Percentiles rank a stretch among this genome's conserved stretches.
Conservation (phyloP, 495 filamentous ascomycete genomes). For the Aspergillus coremiiformis region DNA sequence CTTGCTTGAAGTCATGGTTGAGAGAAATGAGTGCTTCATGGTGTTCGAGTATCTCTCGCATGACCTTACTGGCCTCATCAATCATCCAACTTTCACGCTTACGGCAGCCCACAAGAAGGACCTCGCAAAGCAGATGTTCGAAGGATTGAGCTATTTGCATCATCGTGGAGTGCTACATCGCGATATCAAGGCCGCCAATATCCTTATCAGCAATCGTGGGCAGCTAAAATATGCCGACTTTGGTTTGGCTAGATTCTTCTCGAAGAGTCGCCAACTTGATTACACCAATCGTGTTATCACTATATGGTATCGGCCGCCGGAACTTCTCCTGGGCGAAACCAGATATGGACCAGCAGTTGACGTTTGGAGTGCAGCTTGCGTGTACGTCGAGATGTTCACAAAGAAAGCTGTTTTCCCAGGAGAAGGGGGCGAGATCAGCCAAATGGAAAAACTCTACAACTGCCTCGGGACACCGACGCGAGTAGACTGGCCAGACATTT, state of each 20-base stretch:
- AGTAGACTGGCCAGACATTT: constrained; percentile 76
- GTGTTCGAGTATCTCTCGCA: constrained; percentile 98
- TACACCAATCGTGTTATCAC: constrained; percentile 99
- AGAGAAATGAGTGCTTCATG: constrained; percentile 98
- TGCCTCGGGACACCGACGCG: constrained; percentile 84
- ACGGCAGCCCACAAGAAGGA: constrained; percentile 87
- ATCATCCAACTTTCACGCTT: constrained; percentile 88
- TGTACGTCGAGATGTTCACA: constrained; percentile 95
- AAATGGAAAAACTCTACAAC: constrained; percentile 91
- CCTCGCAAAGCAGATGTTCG: constrained; percentile 86
- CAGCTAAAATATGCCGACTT: constrained; percentile 94
- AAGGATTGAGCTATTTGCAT: constrained; percentile 91
- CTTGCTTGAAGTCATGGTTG: constrained; percentile 86
- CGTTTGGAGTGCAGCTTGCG: constrained; percentile 96
- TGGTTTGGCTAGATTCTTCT: constrained; percentile 93
- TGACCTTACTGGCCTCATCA: constrained; percentile 80
- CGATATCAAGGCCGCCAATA: constrained; percentile 93
- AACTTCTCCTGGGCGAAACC: constrained; percentile 89
- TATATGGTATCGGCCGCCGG: constrained; percentile 88
- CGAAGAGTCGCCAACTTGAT: constrained; percentile 84
- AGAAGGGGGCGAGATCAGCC: constrained; percentile 87
- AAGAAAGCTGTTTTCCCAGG: constrained; percentile 92
- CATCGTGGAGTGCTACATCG: constrained; percentile 89
- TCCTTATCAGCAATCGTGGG: constrained; percentile 81
- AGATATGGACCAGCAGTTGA: constrained; percentile 92